Evolutionary conservation across 495 filamentous ascomycete genomes (phyloP), one percentile per base, ranked within the genome.

Genomic region (Penicillium egyptiacum): DNA sequence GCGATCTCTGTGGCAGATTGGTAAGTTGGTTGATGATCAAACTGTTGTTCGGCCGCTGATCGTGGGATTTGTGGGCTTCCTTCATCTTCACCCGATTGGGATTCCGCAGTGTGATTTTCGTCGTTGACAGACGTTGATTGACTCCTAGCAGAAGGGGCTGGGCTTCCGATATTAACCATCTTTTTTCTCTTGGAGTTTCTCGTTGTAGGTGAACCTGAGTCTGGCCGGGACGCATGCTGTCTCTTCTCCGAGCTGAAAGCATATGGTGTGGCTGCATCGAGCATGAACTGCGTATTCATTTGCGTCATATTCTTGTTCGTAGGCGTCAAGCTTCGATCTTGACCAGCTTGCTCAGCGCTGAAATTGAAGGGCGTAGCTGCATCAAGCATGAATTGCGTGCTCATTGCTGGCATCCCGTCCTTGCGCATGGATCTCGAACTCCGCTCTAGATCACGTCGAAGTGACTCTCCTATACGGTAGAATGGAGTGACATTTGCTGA

Each of bases 341-440:
- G 40, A 16, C 42, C 17, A 31, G 39, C 23, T 31, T 53, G 37
- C 39, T 53, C 50, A 8, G 76, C 78, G 35, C 75, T 78, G 50
- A 79, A 71, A 1, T 67, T 72, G 45, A 78, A 82, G 25, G 80
- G 79, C 1, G 76, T 80, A 26, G 71, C 72, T 10, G 75, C 71
- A 58, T 81, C 76, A 25, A 82, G 70, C 66, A 81, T 76, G 42
- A 63, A 73, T 64, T 82, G 80, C 5, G 79, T 82, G 58, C 74
- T 80, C 56, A 79, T 71, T 25, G 71, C 69, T 43, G 68, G 70
- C 12, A 52, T 55, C 25, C 44, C 59, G 11, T 57, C 59, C 7
- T 61, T 64, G n/a, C 52, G 55, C 5, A 53, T 41, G 10, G 47
- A 25, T 23, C 42, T 44, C 9, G 53, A 30, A 48, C 40, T 58